Base-by-base conservation (phyloP, 106 monocot species). In the Xerophyta viscosa region DNA sequence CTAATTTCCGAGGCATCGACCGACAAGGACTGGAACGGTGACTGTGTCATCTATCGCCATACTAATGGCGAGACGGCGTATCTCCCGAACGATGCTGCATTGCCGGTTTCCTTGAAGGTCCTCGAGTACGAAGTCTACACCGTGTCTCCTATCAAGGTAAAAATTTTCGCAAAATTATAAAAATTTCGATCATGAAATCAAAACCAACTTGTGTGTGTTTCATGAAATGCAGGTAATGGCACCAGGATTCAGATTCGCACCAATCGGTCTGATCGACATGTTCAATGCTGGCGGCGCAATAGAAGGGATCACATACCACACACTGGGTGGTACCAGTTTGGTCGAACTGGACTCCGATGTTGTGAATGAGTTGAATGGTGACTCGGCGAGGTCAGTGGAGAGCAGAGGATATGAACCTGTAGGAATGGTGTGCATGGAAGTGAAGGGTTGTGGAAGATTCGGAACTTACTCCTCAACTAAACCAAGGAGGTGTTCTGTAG, bases 271-370 rank as follows among this genome's bases (percentile, higher is more conserved):
- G 41, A 8, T 88, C 15, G 84, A 84, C 55, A 94, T 94, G 93
- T 94, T 52, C 78, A 94, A 94, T 66, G 69, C 71, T 8, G 94
- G 94, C 24, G 94, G 72, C 20, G 94, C 94, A 7, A 60, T 94
- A 12, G 73, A 88, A 56, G 72, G 70, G 24, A 67, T 93, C 37
- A 52, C 67, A 4, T 93, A 93, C 73, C 65, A 91, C 17, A 22
- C 42, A 27, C 46, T 65, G 4, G 50, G 25, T 20, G 56, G 63
- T 10, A 55, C 26, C 14, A 41, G 28, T 3, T 21, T 41, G 42
- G 3, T 41, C 12, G 61, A 59, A 20, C 3, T 37, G 1, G 61
- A 65, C 31, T 61, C 63, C 10, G 22, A 47, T 11, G 15, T 45
- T 31, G 19, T 15, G 25, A 24, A 7, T 46, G 58, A 58, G 27